Evolutionary conservation across 352 stramenopile genomes (phyloP).

Genomic region (Pythium guiyangense): DNA sequence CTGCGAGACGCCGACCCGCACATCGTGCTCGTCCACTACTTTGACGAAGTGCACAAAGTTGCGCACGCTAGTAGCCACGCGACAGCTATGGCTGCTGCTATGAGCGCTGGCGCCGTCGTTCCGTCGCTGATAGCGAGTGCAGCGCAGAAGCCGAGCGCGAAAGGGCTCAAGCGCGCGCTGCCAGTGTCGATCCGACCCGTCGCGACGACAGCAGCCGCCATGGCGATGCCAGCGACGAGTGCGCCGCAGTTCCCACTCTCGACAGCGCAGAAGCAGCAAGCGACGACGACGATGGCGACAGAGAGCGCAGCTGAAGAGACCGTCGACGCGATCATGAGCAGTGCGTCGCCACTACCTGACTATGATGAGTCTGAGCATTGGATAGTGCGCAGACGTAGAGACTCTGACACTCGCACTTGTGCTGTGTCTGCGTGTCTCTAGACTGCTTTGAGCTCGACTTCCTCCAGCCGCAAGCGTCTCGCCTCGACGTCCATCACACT

Average conservation of each 20-base stretch:
- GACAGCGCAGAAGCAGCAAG: slow-evolving; percentile 1
- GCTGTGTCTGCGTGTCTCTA: slow-evolving; percentile 9
- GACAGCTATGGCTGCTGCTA: background rate
- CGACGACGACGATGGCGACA: background rate
- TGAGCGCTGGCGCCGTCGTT: background rate
- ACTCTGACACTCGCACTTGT: background rate
- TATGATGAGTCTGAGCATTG: too few species aligned
- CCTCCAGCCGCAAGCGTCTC: slow-evolving; percentile 13
- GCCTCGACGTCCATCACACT: background rate
- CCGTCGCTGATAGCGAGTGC: background rate
- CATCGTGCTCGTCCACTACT: slow-evolving; percentile 86
- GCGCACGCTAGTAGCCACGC: background rate
- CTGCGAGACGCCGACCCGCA: slow-evolving; percentile 60
- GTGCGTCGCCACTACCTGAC: slow-evolving; percentile 15
- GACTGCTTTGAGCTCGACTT: slow-evolving; percentile 57
- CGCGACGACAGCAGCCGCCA: background rate
- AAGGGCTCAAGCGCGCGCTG: slow-evolving; percentile 37
- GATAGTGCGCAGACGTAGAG: too few species aligned
- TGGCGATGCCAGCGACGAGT: background rate
- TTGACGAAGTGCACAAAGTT: slow-evolving; percentile 70
- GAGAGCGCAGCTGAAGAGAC: slow-evolving; percentile 19
- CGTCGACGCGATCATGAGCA: slow-evolving; percentile 54
- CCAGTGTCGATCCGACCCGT: slow-evolving; percentile 4
- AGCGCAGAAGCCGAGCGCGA: background rate
- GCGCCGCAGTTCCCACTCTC: slow-evolving; percentile 9